Percentiles rank a stretch among this genome's conserved stretches.
Evolutionary conservation across 495 filamentous ascomycete genomes (phyloP).

Genomic region (Achaetomiella virescens): DNA sequence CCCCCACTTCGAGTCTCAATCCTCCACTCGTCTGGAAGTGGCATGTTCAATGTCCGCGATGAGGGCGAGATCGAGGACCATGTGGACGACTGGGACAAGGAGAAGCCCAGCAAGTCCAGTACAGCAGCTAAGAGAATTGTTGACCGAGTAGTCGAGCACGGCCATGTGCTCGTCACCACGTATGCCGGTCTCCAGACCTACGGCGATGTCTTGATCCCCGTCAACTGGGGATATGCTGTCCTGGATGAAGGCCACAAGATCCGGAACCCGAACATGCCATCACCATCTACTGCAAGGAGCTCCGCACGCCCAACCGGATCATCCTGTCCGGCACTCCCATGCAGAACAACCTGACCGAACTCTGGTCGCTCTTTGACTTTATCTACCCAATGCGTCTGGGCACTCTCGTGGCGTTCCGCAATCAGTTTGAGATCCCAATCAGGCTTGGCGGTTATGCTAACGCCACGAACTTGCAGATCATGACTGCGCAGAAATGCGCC

Average conservation of each 20-base stretch:
- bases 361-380: constrained; percentile 99
- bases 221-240: constrained; percentile 88
- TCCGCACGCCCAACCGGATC: constrained; percentile 78
- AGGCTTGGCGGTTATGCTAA: constrained; percentile 87
- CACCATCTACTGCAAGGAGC: constrained; percentile 86
- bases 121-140: constrained; percentile 72
- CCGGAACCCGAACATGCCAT: constrained; percentile 90
- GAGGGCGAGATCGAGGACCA: constrained; percentile 70
- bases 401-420: constrained; percentile 80
- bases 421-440: constrained; percentile 88
- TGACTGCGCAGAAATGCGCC: constrained; percentile 85
- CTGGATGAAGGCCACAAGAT: constrained; percentile 98
- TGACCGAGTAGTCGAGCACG: constrained; percentile 72
- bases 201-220: constrained; percentile 64
- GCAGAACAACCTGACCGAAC: constrained; percentile 93
- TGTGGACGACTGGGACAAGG: constrained; percentile 40
- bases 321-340: constrained; percentile 96
- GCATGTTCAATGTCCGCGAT: constrained; percentile 75
- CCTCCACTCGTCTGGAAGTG: constrained; percentile 88
- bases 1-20: constrained; percentile 91
- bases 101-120: constrained; percentile 36
- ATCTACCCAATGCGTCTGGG: constrained; percentile 93
- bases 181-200: constrained; percentile 91
- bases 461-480: constrained; percentile 83
- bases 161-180: constrained; percentile 90